Evolutionary conservation across 768 basidiomycete genomes (phyloP), one percentile per base, ranked within the genome.

Genomic region (Suillus subluteus): DNA sequence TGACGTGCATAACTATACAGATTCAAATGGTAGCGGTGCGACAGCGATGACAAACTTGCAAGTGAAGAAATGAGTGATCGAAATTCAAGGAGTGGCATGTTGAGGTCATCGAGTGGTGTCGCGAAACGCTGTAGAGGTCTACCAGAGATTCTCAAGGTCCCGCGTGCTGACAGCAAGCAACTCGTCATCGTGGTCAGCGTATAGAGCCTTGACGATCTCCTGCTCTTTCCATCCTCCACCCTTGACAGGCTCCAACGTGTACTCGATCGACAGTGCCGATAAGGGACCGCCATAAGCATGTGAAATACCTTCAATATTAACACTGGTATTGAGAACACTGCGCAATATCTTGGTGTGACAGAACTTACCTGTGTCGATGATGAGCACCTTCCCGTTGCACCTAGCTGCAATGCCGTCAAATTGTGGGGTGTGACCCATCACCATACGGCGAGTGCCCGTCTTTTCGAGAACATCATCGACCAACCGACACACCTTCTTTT

Each of bases 341-440:
- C 32, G n/a, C 43, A 63, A 23, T 18, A 16, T 18, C 9, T 2
- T 8, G 3, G 44, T 32, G 18, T n/a, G 23, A 41, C 15, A 62
- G 62, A 67, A 68, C 78, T 61, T 58, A 89, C 93, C 95, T 0
- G 97, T 99, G 74, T 99, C 97, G 62, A 99, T 98, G 67, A 99
- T 92, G 70, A 99, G 90, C 54, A 98, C 88, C 72, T 92, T 95
- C n/a, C 94, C 96, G 46, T 87, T 83, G 74, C 98, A 99, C 65
- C 96, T 82, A 6, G 92, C 87, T 4, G 92, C 88, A 58, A 98
- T 96, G 69, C 87, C 87, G 85, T 94, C 67, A 52, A 98, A 95
- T 75, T 96, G 85, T 1, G 98, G 97, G 0, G 98, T 99, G 76
- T 99, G 98, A 0, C 97, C 97, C 95, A 98, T 96, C 55, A 99